These are phyloP conservation scores for Coelastrella sp. DNA, from an alignment of 139 green algal genomes.

Conservation along the genomic window DNA sequence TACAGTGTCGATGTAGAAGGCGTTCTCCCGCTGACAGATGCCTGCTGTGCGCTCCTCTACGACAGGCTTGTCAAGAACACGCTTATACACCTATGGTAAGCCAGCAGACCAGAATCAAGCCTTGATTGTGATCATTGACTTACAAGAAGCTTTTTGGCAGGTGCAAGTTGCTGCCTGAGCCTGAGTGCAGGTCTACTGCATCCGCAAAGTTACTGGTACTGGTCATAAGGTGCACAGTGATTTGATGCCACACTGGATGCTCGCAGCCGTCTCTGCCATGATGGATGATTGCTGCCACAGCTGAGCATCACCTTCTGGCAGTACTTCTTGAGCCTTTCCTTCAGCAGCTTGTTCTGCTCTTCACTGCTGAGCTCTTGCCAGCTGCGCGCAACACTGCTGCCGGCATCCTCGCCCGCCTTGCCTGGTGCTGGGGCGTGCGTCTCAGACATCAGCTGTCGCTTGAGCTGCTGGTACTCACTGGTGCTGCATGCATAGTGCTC, in stretches of 20 bases:
- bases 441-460: slow-evolving; percentile 87
- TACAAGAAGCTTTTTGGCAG: background rate
- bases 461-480: slow-evolving; percentile 84
- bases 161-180: background rate
- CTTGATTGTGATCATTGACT: background rate
- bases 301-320: slow-evolving; percentile 82
- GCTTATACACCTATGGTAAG: slow-evolving; percentile 91
- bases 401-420: background rate
- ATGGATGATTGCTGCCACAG: no score
- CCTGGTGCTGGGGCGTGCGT: slow-evolving; percentile 51
- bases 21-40: slow-evolving; percentile 97
- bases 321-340: slow-evolving; percentile 96
- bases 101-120: background rate
- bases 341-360: slow-evolving; percentile 77
- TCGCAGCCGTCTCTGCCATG: no score
- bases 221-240: no score
- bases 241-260: no score
- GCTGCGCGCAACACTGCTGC: slow-evolving; percentile 26
- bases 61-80: slow-evolving; percentile 96
- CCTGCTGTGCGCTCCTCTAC: slow-evolving; percentile 82
- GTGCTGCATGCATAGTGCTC: slow-evolving; percentile 84
- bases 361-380: slow-evolving; percentile 73
- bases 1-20: slow-evolving; percentile 98
- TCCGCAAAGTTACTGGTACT: no score
- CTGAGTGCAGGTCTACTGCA: no score